Conservation (phyloP, 129 eudicot species). For the Pulicaria dysenterica region DNA sequence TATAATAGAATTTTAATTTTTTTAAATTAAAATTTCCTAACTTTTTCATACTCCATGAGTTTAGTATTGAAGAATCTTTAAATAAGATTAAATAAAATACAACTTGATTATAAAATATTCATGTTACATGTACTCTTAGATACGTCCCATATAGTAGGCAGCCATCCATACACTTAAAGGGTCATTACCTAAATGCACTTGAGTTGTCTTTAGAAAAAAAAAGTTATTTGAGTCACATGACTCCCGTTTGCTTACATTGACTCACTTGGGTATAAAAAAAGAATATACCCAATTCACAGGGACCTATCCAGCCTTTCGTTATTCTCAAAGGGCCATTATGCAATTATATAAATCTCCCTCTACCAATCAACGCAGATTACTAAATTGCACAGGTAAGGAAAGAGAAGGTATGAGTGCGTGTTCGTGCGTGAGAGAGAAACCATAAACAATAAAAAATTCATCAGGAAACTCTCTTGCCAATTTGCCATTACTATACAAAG, state of each 20-base stretch:
- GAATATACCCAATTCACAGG: conserved; percentile 15
- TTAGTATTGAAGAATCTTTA: neutral
- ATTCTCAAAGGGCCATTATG: conserved; percentile 21
- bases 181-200: conserved; percentile 1
- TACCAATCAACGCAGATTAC: conserved; percentile 25
- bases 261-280: conserved; percentile 4
- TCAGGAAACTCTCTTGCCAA: neutral
- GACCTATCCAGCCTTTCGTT: neutral
- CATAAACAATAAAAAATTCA: neutral
- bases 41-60: too few species aligned
- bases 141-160: neutral
- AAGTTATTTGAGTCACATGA: conserved; percentile 17
- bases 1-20: too few species aligned
- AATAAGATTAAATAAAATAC: neutral
- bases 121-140: neutral
- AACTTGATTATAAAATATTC: neutral
- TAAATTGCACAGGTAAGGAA: neutral
- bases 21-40: too few species aligned
- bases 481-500: neutral
- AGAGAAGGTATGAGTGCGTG: neutral
- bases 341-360: conserved; percentile 26
- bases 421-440: conserved; percentile 18
- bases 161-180: conserved; percentile 12
- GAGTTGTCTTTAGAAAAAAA: too few species aligned
- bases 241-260: neutral